phyloP scores from a whole-genome alignment of 768 basidiomycete species.

The Strobilomyces confusus region DNA sequence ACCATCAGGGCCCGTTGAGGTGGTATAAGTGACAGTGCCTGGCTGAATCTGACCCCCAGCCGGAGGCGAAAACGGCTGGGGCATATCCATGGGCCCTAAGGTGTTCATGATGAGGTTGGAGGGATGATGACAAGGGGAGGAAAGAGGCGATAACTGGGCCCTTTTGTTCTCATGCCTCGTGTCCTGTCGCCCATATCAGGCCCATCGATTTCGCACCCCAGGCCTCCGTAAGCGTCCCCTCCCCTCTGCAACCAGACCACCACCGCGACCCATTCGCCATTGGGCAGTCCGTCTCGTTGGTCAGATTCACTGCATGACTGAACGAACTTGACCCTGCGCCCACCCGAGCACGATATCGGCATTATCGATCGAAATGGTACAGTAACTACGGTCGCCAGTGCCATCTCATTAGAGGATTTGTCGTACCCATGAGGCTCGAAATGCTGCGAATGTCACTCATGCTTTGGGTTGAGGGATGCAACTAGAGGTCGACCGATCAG shows the following conservation, averaged over 20 bases:
- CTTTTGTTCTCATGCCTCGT: slow-evolving; percentile 31
- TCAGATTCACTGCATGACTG: slow-evolving; percentile 32
- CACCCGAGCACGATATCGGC: not conserved
- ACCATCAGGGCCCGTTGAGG: slow-evolving; percentile 59
- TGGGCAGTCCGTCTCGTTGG: slow-evolving; percentile 31
- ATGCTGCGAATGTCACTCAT: not conserved
- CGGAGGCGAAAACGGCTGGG: slow-evolving; percentile 29
- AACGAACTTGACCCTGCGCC: not conserved
- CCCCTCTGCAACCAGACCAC: not conserved
- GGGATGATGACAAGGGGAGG: slow-evolving; percentile 11
- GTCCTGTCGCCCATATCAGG: slow-evolving; percentile 28
- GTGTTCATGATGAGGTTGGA: slow-evolving; percentile 17
- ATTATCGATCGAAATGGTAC: no score
- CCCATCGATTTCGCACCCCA: slow-evolving; percentile 23
- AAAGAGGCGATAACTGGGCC: slow-evolving; percentile 8
- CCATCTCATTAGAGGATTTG: not conserved
- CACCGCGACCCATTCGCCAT: not conserved
- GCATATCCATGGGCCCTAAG: slow-evolving; percentile 25
- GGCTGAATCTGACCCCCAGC: slow-evolving; percentile 48
- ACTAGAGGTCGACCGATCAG: not conserved
- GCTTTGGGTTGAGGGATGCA: slow-evolving; percentile 10
- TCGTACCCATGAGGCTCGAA: not conserved
- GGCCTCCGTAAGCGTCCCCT: not conserved
- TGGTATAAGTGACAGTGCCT: slow-evolving; percentile 73
- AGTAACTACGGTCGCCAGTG: no score